A percentile compares a stretch with the other conserved stretches of the same genome.
Conservation (phyloP, 2,329 filamentous ascomycete genomes). For the Colletotrichum filicis region DNA sequence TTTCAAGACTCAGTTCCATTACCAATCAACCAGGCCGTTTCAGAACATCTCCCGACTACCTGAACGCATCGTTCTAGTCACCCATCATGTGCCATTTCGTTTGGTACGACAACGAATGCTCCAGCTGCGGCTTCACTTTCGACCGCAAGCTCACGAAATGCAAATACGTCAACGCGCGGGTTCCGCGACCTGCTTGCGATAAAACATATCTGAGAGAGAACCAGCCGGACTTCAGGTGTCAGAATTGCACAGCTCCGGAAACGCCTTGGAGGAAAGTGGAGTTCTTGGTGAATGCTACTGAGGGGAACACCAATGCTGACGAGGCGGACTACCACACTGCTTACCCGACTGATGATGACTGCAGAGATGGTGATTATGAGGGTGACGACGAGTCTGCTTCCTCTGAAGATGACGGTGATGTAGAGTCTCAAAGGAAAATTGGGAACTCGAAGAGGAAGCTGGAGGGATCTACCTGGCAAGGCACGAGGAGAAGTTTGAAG, state of each 20-base stretch:
- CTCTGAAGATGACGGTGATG: neutral
- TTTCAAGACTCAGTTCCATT: neutral
- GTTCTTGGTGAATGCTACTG: neutral
- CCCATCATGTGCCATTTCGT: neutral
- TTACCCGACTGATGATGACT: neutral
- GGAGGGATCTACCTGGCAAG: neutral
- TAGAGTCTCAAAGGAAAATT: neutral
- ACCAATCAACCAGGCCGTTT: neutral
- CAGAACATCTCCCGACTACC: neutral
- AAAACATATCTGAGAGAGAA: neutral
- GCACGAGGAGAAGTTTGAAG: neutral
- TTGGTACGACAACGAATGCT: neutral
- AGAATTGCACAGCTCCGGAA: neutral
- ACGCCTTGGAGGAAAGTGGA: neutral
- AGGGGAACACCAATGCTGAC: neutral
- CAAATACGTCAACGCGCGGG: neutral
- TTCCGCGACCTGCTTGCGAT: neutral
- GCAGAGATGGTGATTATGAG: neutral
- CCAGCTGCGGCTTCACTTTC: neutral
- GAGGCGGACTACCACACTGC: neutral
- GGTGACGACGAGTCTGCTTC: neutral
- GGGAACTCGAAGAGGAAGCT: neutral
- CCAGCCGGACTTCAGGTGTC: neutral
- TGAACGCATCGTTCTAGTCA: no score
- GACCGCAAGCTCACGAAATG: neutral